A percentile compares a stretch with the other conserved stretches of the same genome.
Evolutionary conservation across 352 stramenopile species (phyloP).

Genomic region (Globisporangium heterothallicum): DNA sequence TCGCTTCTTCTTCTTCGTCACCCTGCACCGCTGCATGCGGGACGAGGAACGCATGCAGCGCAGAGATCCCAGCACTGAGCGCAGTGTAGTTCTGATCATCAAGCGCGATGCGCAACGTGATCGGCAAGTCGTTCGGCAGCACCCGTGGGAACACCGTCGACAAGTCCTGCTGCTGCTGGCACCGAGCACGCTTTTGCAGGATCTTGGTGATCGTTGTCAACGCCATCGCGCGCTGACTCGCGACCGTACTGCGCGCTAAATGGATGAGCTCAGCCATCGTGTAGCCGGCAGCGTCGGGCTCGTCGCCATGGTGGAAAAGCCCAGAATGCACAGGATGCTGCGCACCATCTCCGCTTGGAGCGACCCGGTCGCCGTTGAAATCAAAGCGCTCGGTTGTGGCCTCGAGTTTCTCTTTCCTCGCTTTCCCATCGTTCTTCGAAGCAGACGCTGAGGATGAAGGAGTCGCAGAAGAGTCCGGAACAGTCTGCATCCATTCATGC

Average conservation of each 20-base stretch:
- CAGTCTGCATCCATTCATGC: conserved; percentile 62
- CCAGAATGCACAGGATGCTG: conserved; percentile 47
- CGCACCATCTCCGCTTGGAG: conserved; percentile 6
- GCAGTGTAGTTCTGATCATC: conserved; percentile 69
- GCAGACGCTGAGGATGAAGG: not conserved
- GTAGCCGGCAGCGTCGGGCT: conserved; percentile 65
- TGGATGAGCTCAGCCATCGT: conserved; percentile 69
- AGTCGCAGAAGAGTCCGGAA: not conserved
- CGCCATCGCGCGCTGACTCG: conserved; percentile 65
- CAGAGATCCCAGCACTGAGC: conserved; percentile 34
- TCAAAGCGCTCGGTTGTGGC: conserved; percentile 65
- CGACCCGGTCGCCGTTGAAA: conserved; percentile 42
- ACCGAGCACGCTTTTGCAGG: conserved; percentile 32
- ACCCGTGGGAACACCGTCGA: conserved; percentile 16
- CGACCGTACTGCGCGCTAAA: conserved; percentile 62
- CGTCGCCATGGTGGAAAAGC: conserved; percentile 77
- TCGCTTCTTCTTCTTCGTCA: conserved; percentile 1
- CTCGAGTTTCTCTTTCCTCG: conserved; percentile 11
- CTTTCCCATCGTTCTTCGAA: conserved; percentile 12
- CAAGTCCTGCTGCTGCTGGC: conserved; percentile 18
- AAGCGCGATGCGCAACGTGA: conserved; percentile 47
- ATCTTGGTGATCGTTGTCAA: conserved; percentile 61
- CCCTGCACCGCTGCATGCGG: conserved; percentile 11
- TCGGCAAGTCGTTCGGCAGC: conserved; percentile 35
- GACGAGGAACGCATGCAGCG: conserved; percentile 53